A percentile compares a stretch with the other conserved stretches of the same genome.
These are phyloP conservation scores for Hyaloscypha bicolor DNA, from an alignment of 495 filamentous ascomycete species.

Conservation along the genomic window DNA sequence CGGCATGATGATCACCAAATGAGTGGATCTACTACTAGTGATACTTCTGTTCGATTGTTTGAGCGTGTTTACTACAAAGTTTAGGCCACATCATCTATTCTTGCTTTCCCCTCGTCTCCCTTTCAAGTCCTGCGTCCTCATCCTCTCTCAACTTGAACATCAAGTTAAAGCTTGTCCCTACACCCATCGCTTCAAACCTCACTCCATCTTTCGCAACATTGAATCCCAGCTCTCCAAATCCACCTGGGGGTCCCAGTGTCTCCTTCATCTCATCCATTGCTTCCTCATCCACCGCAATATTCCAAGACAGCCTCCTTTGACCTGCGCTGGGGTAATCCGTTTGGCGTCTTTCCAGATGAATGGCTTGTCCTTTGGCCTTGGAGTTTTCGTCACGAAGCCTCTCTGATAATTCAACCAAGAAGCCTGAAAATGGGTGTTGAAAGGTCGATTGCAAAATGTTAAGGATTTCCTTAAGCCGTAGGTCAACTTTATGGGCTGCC, in stretches of 20 bases:
- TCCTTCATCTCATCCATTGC: slow-evolving; percentile 28
- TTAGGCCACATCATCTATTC: too few species aligned
- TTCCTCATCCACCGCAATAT: slow-evolving; percentile 11
- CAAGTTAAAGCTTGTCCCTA: slow-evolving; percentile 17
- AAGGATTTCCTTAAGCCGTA: neutral
- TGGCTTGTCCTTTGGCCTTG: neutral
- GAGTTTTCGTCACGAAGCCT: neutral
- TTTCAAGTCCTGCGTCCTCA: neutral
- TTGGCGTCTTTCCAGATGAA: slow-evolving; percentile 14
- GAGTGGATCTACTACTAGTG: too few species aligned
- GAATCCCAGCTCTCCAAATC: slow-evolving; percentile 30
- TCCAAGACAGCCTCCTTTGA: slow-evolving; percentile 20
- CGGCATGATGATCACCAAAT: too few species aligned
- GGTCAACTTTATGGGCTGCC: neutral
- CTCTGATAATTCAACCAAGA: too few species aligned
- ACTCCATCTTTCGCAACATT: slow-evolving; percentile 17
- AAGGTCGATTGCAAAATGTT: neutral
- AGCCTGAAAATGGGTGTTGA: too few species aligned
- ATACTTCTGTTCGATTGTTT: neutral
- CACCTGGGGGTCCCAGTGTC: slow-evolving; percentile 24
- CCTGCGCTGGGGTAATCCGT: neutral
- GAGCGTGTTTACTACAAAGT: neutral
- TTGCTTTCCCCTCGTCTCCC: too few species aligned
- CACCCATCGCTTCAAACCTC: slow-evolving; percentile 22
- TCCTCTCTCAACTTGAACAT: neutral